Evolutionary conservation across 768 basidiomycete genomes (phyloP).

Genomic region (Collybia sp.): DNA sequence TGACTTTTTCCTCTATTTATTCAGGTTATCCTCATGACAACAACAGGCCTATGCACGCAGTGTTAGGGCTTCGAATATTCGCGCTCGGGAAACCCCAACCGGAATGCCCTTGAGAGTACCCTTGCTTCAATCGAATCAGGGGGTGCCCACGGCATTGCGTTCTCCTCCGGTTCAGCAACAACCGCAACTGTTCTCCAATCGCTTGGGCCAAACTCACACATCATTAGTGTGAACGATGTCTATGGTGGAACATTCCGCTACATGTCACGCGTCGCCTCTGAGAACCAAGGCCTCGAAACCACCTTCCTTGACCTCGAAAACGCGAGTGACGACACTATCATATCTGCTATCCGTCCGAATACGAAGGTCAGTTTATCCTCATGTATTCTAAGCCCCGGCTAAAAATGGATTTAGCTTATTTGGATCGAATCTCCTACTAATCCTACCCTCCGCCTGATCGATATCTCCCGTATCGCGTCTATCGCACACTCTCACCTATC

Average conservation of each 20-base stretch:
- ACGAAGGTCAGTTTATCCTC: conserved; percentile 60
- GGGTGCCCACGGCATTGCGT: conserved; percentile 70
- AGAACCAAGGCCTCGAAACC: conserved; percentile 62
- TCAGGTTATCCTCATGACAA: too few relatives aligned
- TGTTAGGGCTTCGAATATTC: conserved; percentile 95
- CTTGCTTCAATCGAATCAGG: conserved; percentile 79
- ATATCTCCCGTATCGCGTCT: conserved; percentile 65
- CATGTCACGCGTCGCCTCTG: conserved; percentile 57
- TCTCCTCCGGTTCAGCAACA: conserved; percentile 81
- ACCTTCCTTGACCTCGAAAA: conserved; percentile 82
- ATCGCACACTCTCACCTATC: conserved; percentile 62
- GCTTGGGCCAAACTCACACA: conserved; percentile 68
- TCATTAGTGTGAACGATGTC: conserved; percentile 87
- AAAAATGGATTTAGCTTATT: conserved; percentile 52
- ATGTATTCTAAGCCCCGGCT: not conserved
- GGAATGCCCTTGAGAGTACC: conserved; percentile 70
- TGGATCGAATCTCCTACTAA: conserved; percentile 98
- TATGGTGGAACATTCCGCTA: conserved; percentile 94
- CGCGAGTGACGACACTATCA: conserved; percentile 57
- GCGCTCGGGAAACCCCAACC: conserved; percentile 85
- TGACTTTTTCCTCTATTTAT: too few relatives aligned
- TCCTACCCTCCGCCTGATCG: conserved; percentile 84
- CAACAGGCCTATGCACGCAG: too few relatives aligned
- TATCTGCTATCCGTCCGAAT: conserved; percentile 64
- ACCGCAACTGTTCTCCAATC: conserved; percentile 82